Conservation (phyloP, 2,329 filamentous ascomycete species). For the Diaporthe helianthi region DNA sequence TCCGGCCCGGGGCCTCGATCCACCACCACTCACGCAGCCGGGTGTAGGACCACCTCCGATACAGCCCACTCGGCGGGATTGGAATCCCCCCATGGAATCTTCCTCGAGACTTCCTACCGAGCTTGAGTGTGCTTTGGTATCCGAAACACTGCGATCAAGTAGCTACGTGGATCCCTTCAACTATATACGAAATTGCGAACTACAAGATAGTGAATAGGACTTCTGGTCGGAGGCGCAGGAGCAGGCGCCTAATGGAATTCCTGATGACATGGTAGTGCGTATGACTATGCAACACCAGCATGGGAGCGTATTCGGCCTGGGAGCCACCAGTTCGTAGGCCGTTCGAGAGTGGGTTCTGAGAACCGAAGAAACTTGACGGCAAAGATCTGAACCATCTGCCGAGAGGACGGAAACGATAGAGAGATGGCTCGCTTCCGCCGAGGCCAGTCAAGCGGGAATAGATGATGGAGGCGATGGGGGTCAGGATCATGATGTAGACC, state of each 20-base stretch:
- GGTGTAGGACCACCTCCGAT: background rate
- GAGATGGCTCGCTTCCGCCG: background rate
- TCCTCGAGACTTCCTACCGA: background rate
- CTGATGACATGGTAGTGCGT: background rate
- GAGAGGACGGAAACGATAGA: background rate
- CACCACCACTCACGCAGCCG: background rate
- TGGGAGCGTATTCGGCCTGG: background rate
- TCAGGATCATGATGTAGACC: background rate
- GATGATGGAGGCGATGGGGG: background rate
- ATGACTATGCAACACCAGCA: no score
- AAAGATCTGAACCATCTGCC: no score
- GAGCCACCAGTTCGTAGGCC: background rate
- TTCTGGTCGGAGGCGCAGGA: background rate
- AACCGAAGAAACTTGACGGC: background rate
- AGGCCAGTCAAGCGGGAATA: background rate
- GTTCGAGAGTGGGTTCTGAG: background rate
- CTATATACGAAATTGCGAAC: background rate
- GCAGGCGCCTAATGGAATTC: background rate
- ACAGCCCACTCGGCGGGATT: background rate
- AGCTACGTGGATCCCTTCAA: background rate
- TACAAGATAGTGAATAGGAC: background rate
- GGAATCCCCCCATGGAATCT: background rate
- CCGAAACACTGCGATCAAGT: background rate
- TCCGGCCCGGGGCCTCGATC: no score
- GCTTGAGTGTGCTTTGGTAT: fast-evolving